Evolutionary conservation across 192 early-diverging fungal genomes (phyloP), one percentile per base, ranked within the genome.

Genomic region (Coemansia sp.): DNA sequence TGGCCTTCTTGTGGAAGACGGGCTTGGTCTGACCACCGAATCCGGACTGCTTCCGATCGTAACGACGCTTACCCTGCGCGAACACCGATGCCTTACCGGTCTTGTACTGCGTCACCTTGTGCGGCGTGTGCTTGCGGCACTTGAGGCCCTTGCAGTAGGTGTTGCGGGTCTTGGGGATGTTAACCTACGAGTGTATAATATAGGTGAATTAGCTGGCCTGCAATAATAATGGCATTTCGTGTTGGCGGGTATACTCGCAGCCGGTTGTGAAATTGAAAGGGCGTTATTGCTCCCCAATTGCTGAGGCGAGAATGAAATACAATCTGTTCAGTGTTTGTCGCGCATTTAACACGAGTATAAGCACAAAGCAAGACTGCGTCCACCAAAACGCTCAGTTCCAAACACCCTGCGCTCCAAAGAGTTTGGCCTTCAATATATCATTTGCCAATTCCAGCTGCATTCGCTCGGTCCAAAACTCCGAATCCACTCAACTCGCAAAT

Each of bases 81-180:
- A 94, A 98, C 72, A 97, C 88, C 67, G 97, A 98, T 72, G 90
- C 95, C 91, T 98, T 97, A 71, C 97, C 97, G 64, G 92, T 94
- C 94, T 98, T 99, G 95, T 99, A 98, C 87, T 99, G 97, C 72
- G 97, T 91, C 61, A 98, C 97, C 91, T 98, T 98, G 94, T 99
- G 97, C 56, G 94, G 92, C 65, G 94, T 99, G 93, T 99, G 97
- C 92, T 96, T 97, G 77, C 86, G 87, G 91, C 95, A 99, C 80
- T 88, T 88, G 84, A 85, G 85, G 83, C 94, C 92, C 90, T 96
- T 96, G 91, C 97, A 99, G 92, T 88, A 98, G 82, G 97, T 98
- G 90, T 99, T 99, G 77, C 97, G 89, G 87, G 94, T 97, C 87
- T 99, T 98, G 78, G 96, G 95, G 74, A 98, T 92, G 91, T 98